Conservation (phyloP, 1,139 yeast species). For the Lodderomyces pseudojiufengensis region DNA sequence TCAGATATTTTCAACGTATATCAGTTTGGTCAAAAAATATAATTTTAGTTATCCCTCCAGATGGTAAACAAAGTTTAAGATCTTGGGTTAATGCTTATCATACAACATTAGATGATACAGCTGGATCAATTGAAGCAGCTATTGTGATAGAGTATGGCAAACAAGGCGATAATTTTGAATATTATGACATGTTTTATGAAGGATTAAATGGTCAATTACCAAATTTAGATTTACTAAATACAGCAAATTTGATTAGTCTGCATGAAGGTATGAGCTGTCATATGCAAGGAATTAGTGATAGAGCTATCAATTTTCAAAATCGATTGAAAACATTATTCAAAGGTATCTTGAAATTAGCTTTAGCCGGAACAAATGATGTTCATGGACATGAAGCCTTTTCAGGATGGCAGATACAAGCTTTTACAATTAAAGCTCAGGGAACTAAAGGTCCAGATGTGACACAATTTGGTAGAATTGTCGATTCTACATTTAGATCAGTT, state of each 20-base stretch:
- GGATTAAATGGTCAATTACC: slow-evolving; percentile 97
- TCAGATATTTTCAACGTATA: slow-evolving; percentile 78
- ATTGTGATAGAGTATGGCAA: slow-evolving; percentile 78
- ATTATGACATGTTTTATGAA: slow-evolving; percentile 72
- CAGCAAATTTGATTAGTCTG: slow-evolving; percentile 65
- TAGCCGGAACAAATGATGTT: slow-evolving; percentile 58
- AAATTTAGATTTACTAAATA: slow-evolving; percentile 81
- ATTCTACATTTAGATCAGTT: slow-evolving; percentile 81
- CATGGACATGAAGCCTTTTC: slow-evolving; percentile 88
- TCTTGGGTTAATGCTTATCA: slow-evolving; percentile 96
- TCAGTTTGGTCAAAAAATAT: slow-evolving; percentile 96
- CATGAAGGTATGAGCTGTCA: slow-evolving; percentile 73
- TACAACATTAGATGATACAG: slow-evolving; percentile 76
- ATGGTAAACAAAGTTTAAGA: slow-evolving; percentile 66
- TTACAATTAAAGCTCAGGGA: slow-evolving; percentile 71
- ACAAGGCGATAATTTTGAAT: slow-evolving; percentile 61
- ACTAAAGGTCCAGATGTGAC: slow-evolving; percentile 71
- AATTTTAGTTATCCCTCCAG: slow-evolving; percentile 76
- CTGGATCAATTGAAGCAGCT: slow-evolving; percentile 96
- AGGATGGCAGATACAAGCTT: slow-evolving; percentile 94
- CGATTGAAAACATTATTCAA: slow-evolving; percentile 58
- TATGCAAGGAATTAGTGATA: slow-evolving; percentile 57
- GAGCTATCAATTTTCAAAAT: slow-evolving; percentile 44
- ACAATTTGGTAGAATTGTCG: slow-evolving; percentile 86
- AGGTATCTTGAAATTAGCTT: slow-evolving; percentile 65